Conservation (phyloP, 352 stramenopile genomes). For the Phytophthora brassicae region DNA sequence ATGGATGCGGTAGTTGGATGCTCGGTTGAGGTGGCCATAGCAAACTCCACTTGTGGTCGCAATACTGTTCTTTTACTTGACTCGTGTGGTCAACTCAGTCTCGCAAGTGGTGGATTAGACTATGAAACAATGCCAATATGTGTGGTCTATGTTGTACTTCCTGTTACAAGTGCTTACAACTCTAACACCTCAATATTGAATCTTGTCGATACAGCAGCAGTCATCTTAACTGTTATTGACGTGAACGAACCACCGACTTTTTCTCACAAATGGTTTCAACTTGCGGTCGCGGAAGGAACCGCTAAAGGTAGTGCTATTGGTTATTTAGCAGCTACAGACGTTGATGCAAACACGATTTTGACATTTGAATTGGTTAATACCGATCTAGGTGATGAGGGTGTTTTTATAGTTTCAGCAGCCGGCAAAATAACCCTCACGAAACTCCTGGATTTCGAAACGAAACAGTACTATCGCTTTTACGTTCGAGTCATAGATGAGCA, state of each 20-base stretch:
- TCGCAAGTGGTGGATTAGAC: constrained; percentile 19
- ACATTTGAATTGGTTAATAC: constrained; percentile 11
- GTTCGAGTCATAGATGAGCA: constrained; percentile 19
- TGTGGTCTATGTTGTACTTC: constrained; percentile 16
- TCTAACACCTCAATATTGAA: constrained; percentile 1
- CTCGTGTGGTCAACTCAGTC: constrained; percentile 21
- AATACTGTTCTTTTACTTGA: constrained; percentile 14
- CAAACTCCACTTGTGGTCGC: constrained; percentile 23
- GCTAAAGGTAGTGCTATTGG: constrained; percentile 10
- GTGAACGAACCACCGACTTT: constrained; percentile 29
- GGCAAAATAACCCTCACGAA: constrained; percentile 16
- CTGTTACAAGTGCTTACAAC: constrained; percentile 12
- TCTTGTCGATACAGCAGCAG: constrained; percentile 5
- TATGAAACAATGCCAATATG: constrained; percentile 32
- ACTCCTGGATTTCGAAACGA: constrained; percentile 21
- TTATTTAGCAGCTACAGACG: constrained; percentile 14
- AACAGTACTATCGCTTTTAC: constrained; percentile 17
- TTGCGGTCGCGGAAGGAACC: constrained; percentile 17
- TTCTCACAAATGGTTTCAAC: constrained; percentile 12
- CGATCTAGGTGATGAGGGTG: constrained; percentile 7
- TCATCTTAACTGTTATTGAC: constrained; percentile 21
- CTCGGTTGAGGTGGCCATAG: constrained; percentile 15
- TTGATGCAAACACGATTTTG: constrained; percentile 5
- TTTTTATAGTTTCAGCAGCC: constrained; percentile 15
- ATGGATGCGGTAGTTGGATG: constrained; percentile 9